These are phyloP conservation scores for Diaporthe citri DNA, from an alignment of 2,329 filamentous ascomycete genomes.

Conservation along the genomic window DNA sequence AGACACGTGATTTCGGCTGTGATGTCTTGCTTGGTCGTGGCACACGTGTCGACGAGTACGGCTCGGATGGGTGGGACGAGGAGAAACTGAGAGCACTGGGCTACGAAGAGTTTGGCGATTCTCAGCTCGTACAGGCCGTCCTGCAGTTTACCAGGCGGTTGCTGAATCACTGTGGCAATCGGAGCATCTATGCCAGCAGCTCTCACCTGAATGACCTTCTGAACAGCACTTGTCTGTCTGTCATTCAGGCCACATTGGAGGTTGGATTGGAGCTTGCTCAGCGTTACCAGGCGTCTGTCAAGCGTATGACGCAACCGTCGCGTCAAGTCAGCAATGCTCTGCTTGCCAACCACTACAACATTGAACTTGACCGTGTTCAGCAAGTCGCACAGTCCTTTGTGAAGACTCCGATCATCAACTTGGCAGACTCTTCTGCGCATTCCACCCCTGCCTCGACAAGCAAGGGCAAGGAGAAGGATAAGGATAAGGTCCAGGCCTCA, in stretches of 20 bases:
- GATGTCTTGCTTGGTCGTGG: conserved; percentile 73
- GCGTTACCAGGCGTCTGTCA: conserved; percentile 90
- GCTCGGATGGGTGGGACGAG: conserved; percentile 60
- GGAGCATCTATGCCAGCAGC: conserved; percentile 96
- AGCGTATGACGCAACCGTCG: conserved; percentile 75
- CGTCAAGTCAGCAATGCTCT: conserved; percentile 79
- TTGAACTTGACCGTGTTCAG: conserved; percentile 83
- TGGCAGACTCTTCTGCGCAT: conserved; percentile 64
- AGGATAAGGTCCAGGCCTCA: conserved; percentile 71
- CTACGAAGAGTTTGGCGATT: conserved; percentile 81
- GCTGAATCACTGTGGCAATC: conserved; percentile 94
- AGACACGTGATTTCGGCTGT: conserved; percentile 80
- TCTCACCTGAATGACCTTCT: conserved; percentile 88
- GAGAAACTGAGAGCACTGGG: conserved; percentile 69
- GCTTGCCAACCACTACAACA: conserved; percentile 86
- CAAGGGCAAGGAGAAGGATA: conserved; percentile 91
- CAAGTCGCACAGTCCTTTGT: conserved; percentile 86
- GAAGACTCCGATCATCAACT: conserved; percentile 72
- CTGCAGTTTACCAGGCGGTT: conserved; percentile 89
- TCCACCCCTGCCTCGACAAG: conserved; percentile 66
- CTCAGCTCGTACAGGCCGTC: conserved; percentile 81
- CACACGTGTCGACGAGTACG: conserved; percentile 63
- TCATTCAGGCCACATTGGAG: conserved; percentile 83
- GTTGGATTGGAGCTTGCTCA: conserved; percentile 90
- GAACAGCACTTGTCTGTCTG: conserved; percentile 84